Conservation (phyloP, 148 eudicot species). For the Rhododendron kiyosumense region DNA sequence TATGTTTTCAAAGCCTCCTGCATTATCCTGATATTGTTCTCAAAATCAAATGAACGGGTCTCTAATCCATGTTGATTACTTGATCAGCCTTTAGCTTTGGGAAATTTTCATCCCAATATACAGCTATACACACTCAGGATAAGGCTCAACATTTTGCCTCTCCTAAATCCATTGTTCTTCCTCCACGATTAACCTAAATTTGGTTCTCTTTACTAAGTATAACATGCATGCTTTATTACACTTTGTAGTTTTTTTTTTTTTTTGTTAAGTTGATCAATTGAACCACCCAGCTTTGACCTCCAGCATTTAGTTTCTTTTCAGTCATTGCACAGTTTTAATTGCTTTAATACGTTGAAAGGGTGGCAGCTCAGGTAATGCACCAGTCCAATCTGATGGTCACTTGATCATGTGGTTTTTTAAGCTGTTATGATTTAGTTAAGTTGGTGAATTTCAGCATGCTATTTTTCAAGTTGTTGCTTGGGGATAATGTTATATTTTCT, state of each 20-base stretch:
- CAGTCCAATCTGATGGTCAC: neutral
- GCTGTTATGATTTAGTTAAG: neutral
- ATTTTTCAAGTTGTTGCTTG: neutral
- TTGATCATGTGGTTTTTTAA: neutral
- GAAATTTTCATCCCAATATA: neutral
- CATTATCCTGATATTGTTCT: neutral
- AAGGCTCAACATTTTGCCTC: neutral
- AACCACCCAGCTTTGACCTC: neutral
- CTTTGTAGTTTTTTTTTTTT: neutral
- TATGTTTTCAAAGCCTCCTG: neutral
- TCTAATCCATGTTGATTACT: neutral
- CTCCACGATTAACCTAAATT: neutral
- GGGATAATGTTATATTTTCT: neutral
- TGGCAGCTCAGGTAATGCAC: neutral
- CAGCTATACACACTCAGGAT: neutral
- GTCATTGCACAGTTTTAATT: neutral
- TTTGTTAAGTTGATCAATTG: neutral
- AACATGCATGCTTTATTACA: neutral
- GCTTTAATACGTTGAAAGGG: neutral
- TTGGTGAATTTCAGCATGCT: neutral
- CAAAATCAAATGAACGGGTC: neutral
- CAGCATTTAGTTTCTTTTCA: neutral
- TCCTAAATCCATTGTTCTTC: neutral
- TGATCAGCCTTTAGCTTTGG: neutral
- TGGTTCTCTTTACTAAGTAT: neutral